phyloP scores from a whole-genome alignment of 2,329 filamentous ascomycete species.

The Pseudonectria foliicola region DNA sequence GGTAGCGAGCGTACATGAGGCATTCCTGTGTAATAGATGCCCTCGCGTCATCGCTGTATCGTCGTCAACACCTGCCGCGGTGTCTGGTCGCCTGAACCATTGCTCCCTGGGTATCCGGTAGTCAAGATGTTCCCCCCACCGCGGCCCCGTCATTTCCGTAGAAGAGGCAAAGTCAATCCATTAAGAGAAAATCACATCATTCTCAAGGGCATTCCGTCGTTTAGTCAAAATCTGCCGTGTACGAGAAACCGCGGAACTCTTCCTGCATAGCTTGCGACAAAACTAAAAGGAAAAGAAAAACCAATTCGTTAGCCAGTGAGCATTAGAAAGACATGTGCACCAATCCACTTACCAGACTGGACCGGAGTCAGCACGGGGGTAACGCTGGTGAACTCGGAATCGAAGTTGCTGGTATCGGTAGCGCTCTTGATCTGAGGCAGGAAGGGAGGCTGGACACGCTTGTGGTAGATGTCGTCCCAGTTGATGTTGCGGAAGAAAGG shows the following conservation, averaged over 20 bases:
- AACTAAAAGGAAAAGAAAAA: slow-evolving; percentile 45
- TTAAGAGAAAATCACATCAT: slow-evolving; percentile 3
- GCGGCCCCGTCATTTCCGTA: slow-evolving; percentile 17
- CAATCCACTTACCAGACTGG: slow-evolving; percentile 73
- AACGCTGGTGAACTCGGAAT: slow-evolving; percentile 96
- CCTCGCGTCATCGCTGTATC: too few species aligned
- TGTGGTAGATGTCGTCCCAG: slow-evolving; percentile 98
- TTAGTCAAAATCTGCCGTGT: slow-evolving; percentile 83
- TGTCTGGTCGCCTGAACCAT: slow-evolving; percentile 17
- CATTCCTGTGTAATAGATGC: too few species aligned
- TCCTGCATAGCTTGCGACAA: slow-evolving; percentile 98
- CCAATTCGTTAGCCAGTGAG: too few species aligned
- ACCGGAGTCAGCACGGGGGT: slow-evolving; percentile 96
- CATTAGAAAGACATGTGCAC: too few species aligned
- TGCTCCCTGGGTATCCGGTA: slow-evolving; percentile 23
- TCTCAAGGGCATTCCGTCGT: slow-evolving; percentile 10
- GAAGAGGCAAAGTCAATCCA: slow-evolving; percentile 13
- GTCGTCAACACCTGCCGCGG: slow-evolving; percentile 12
- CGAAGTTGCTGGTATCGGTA: slow-evolving; percentile 99
- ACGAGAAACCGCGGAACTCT: slow-evolving; percentile 98
- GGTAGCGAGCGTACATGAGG: neutral
- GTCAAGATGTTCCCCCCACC: slow-evolving; percentile 20
- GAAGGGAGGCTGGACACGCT: slow-evolving; percentile 84
- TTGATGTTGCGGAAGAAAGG: slow-evolving; percentile 97
- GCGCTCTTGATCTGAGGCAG: slow-evolving; percentile 81